Percentiles rank a stretch among this genome's conserved stretches.
Evolutionary conservation across 192 early-diverging fungal genomes (phyloP).

Genomic region (Chytriomyces sp.): DNA sequence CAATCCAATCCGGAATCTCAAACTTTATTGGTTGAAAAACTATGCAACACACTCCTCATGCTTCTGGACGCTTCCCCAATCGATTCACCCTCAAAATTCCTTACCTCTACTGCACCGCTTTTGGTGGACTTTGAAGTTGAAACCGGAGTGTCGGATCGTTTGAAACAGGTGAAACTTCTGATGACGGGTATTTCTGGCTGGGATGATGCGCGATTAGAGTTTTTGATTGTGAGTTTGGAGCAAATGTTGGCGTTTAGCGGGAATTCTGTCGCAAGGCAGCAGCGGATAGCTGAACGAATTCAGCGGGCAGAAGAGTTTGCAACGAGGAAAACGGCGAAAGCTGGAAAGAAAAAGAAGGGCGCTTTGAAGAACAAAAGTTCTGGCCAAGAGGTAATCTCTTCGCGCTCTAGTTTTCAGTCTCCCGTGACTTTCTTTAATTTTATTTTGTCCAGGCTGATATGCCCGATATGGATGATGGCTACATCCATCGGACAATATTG

Average conservation of each 20-base stretch:
- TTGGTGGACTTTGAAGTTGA: slow-evolving; percentile 84
- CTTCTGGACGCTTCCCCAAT: slow-evolving; percentile 70
- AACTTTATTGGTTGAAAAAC: slow-evolving; percentile 28
- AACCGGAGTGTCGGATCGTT: slow-evolving; percentile 63
- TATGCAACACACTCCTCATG: slow-evolving; percentile 59
- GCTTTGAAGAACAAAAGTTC: neutral
- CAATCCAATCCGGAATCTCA: neutral
- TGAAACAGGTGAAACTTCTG: slow-evolving; percentile 53
- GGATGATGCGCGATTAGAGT: slow-evolving; percentile 66
- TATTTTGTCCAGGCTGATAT: slow-evolving; percentile 26
- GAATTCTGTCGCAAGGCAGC: slow-evolving; percentile 56
- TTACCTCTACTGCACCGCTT: slow-evolving; percentile 74
- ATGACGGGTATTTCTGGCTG: slow-evolving; percentile 36
- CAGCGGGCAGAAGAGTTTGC: slow-evolving; percentile 15
- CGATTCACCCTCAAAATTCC: slow-evolving; percentile 60
- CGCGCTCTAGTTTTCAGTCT: neutral
- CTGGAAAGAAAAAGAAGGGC: neutral
- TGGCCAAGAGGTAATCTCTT: too few relatives aligned
- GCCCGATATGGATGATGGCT: slow-evolving; percentile 43
- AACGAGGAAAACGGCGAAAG: neutral
- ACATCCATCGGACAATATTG: slow-evolving; percentile 60
- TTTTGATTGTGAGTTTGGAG: slow-evolving; percentile 70
- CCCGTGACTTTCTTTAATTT: neutral
- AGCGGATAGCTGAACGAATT: slow-evolving; percentile 45
- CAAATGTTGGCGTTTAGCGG: slow-evolving; percentile 64